These are phyloP conservation scores for Chrysoporthe austroafricana DNA, from an alignment of 2,329 filamentous ascomycete genomes.

Conservation along the genomic window DNA sequence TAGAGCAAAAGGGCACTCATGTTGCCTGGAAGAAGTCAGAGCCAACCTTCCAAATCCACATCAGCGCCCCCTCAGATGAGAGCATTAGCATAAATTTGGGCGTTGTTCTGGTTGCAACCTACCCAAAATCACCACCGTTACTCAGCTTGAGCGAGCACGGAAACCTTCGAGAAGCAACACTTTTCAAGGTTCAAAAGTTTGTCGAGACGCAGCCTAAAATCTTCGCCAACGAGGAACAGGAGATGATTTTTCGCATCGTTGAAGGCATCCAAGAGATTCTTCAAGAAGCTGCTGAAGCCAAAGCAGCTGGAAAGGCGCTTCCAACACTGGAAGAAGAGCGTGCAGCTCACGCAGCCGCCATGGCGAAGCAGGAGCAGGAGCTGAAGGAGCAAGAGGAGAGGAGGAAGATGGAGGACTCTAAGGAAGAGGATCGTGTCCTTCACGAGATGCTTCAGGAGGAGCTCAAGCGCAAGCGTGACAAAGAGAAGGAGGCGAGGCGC, in stretches of 20 bases:
- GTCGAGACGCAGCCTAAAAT: constrained; percentile 62
- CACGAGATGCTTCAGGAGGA: constrained; percentile 75
- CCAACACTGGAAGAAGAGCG: constrained; percentile 90
- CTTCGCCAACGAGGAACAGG: constrained; percentile 56
- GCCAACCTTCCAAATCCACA: constrained; percentile 77
- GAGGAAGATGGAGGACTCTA: constrained; percentile 58
- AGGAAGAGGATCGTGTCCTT: constrained; percentile 72
- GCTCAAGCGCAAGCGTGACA: constrained; percentile 67
- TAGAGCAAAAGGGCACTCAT: constrained; percentile 69
- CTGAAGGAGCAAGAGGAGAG: constrained; percentile 57
- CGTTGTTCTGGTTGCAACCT: constrained; percentile 85
- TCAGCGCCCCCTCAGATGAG: constrained; percentile 74
- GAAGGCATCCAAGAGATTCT: constrained; percentile 74
- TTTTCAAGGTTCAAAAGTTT: constrained; percentile 69
- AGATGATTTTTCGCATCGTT: constrained; percentile 69
- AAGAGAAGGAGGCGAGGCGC: constrained; percentile 65
- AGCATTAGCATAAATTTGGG: constrained; percentile 73
- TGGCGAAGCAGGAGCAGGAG: constrained; percentile 63
- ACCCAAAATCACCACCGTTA: constrained; percentile 81
- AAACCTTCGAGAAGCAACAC: constrained; percentile 70
- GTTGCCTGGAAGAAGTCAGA: constrained; percentile 92
- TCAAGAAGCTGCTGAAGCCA: constrained; percentile 81
- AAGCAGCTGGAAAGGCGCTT: constrained; percentile 73
- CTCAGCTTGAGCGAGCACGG: constrained; percentile 68
- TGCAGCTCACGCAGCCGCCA: constrained; percentile 76